A percentile compares a stretch with the other conserved stretches of the same genome.
These are phyloP conservation scores for Eustoma russellianum DNA, from an alignment of 257 asterid species.

Conservation along the genomic window DNA sequence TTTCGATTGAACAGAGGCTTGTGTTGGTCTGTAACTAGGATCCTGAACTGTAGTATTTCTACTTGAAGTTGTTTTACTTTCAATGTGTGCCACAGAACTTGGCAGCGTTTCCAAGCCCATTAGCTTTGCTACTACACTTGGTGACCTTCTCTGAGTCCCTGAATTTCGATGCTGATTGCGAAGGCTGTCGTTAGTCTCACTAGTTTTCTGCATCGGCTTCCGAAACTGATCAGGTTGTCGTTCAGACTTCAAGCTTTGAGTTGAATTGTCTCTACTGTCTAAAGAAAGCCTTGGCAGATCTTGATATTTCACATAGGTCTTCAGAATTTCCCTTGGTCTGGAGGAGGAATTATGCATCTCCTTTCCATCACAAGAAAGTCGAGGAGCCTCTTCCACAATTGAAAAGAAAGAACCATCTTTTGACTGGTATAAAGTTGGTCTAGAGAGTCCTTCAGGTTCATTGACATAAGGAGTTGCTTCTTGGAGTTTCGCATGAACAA, in stretches of 20 bases:
- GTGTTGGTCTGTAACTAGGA: slow-evolving; percentile 21
- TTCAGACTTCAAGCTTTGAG: slow-evolving; percentile 34
- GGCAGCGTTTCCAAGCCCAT: slow-evolving; percentile 85
- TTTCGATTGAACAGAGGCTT: slow-evolving; percentile 20
- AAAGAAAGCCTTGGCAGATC: slow-evolving; percentile 73
- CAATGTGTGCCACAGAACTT: slow-evolving; percentile 34
- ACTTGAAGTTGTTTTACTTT: slow-evolving; percentile 17
- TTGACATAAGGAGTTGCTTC: slow-evolving; percentile 50
- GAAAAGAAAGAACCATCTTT: slow-evolving; percentile 45
- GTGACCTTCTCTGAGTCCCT: slow-evolving; percentile 47
- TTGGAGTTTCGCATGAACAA: slow-evolving; percentile 50
- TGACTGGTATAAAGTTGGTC: slow-evolving; percentile 47
- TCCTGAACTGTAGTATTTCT: slow-evolving; percentile 25
- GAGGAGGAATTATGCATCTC: slow-evolving; percentile 31
- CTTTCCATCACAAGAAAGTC: slow-evolving; percentile 79
- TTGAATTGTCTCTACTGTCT: slow-evolving; percentile 60
- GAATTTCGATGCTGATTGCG: slow-evolving; percentile 21
- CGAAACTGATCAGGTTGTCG: slow-evolving; percentile 29
- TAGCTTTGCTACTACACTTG: slow-evolving; percentile 90
- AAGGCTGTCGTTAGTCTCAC: slow-evolving; percentile 23
- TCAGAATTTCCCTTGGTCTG: slow-evolving; percentile 35
- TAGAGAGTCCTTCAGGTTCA: slow-evolving; percentile 50
- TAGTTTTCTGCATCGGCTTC: slow-evolving; percentile 31
- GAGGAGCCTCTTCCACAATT: slow-evolving; percentile 42
- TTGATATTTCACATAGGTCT: slow-evolving; percentile 47